Evolutionary conservation across 2,329 filamentous ascomycete genomes (phyloP).

Genomic region (Claviceps fusiformis): DNA sequence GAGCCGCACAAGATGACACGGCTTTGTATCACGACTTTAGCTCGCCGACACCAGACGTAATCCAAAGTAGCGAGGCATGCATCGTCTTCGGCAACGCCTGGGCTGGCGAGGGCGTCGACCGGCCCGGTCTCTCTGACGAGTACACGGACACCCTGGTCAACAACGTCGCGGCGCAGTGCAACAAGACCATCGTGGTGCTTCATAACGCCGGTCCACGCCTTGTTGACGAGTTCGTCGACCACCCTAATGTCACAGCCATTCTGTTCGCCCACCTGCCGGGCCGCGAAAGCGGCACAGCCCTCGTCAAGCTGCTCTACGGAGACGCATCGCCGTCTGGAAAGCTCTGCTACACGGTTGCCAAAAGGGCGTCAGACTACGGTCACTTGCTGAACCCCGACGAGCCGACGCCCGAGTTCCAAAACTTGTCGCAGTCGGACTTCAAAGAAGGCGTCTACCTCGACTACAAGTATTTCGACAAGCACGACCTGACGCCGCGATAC

Average conservation of each 20-base stretch:
- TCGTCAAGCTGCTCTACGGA: slow-evolving; percentile 45
- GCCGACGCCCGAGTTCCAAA: slow-evolving; percentile 36
- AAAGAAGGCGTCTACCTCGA: slow-evolving; percentile 38
- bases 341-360: slow-evolving; percentile 48
- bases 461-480: slow-evolving; percentile 39
- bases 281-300: slow-evolving; percentile 44
- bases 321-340: slow-evolving; percentile 41
- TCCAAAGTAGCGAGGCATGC: slow-evolving; percentile 46
- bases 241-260: slow-evolving; percentile 50
- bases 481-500: slow-evolving; percentile 34
- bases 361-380: slow-evolving; percentile 41
- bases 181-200: slow-evolving; percentile 49
- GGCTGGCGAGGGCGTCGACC: slow-evolving; percentile 58
- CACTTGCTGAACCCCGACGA: slow-evolving; percentile 24
- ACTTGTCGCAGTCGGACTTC: slow-evolving; percentile 38
- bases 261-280: slow-evolving; percentile 52
- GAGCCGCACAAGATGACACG: slow-evolving; percentile 40
- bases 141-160: slow-evolving; percentile 44
- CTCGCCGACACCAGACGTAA: slow-evolving; percentile 32
- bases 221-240: slow-evolving; percentile 47
- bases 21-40: slow-evolving; percentile 46
- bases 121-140: slow-evolving; percentile 49
- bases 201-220: slow-evolving; percentile 51
- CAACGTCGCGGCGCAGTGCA: slow-evolving; percentile 43
- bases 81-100: slow-evolving; percentile 54